A percentile compares a stretch with the other conserved stretches of the same genome.
phyloP scores from a whole-genome alignment of 495 filamentous ascomycete genomes.

The Penicillium steckii region DNA sequence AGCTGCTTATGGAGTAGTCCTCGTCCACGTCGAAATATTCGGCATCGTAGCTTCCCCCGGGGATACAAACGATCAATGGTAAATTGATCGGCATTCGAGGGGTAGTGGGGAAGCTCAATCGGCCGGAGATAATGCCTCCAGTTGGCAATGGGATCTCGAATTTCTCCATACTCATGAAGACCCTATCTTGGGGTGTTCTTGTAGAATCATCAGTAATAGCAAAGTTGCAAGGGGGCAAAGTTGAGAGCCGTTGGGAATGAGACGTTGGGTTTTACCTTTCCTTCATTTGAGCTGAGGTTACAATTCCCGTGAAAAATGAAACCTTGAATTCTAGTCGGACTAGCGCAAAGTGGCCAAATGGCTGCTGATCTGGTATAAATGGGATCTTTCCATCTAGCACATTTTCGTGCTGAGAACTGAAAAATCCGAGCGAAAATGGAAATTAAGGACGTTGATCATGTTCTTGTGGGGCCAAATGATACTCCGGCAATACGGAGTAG shows the following conservation, averaged over 20 bases:
- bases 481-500: no score
- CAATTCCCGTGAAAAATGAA: no score
- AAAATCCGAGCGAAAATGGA: no score
- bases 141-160: background rate
- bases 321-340: no score
- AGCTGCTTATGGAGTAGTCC: constrained; percentile 21
- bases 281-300: no score
- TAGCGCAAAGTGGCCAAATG: no score
- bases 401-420: no score
- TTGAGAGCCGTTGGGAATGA: background rate
- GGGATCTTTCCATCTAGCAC: no score
- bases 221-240: background rate
- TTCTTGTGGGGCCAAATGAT: no score
- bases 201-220: background rate
- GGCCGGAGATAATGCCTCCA: background rate
- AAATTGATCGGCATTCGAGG: background rate
- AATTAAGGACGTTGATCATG: no score
- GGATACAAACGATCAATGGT: constrained; percentile 22
- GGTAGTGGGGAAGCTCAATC: background rate
- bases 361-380: no score
- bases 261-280: background rate
- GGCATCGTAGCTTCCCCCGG: constrained; percentile 33
- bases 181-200: background rate
- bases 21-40: constrained; percentile 34
- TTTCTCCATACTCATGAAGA: background rate